phyloP scores from a whole-genome alignment of 495 filamentous ascomycete species.

The Podospora bellae-mahoneyi region DNA sequence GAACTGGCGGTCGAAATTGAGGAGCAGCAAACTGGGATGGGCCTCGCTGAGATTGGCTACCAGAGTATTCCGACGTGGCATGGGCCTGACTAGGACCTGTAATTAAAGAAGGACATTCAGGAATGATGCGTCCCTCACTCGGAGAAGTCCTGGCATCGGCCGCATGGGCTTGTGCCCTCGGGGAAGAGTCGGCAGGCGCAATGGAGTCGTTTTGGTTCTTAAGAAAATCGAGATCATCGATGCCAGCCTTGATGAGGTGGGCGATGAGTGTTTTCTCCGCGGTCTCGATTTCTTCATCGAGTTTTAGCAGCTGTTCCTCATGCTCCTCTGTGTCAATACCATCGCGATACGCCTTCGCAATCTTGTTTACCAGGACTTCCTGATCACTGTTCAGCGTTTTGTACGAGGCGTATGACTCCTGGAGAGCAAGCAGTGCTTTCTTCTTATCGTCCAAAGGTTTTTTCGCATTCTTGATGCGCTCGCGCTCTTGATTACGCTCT shows the following conservation, averaged over 20 bases:
- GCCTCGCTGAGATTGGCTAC: background rate
- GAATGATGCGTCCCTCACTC: constrained; percentile 29
- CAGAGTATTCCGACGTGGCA: background rate
- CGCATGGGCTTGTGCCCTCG: constrained; percentile 11
- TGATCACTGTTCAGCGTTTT: constrained; percentile 31
- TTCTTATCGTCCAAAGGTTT: constrained; percentile 33
- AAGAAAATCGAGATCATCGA: constrained; percentile 38
- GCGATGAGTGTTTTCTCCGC: constrained; percentile 29
- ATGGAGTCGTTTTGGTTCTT: constrained; percentile 26
- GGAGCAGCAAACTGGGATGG: no score
- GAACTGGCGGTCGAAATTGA: background rate
- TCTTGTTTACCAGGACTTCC: constrained; percentile 35
- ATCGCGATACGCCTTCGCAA: constrained; percentile 38
- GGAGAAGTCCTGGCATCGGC: constrained; percentile 11
- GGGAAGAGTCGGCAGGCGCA: constrained; percentile 21
- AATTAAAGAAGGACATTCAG: constrained; percentile 35
- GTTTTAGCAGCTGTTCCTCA: constrained; percentile 36
- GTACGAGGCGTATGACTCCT: constrained; percentile 28
- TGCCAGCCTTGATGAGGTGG: constrained; percentile 34
- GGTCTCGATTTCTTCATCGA: constrained; percentile 32
- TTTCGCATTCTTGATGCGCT: constrained; percentile 36
- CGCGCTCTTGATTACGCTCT: constrained; percentile 35
- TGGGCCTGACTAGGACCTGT: background rate
- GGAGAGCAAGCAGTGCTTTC: constrained; percentile 31
- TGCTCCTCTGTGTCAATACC: constrained; percentile 39